Evolutionary conservation across 78 protist genomes (phyloP).

Genomic region (Diacronema lutheri): DNA sequence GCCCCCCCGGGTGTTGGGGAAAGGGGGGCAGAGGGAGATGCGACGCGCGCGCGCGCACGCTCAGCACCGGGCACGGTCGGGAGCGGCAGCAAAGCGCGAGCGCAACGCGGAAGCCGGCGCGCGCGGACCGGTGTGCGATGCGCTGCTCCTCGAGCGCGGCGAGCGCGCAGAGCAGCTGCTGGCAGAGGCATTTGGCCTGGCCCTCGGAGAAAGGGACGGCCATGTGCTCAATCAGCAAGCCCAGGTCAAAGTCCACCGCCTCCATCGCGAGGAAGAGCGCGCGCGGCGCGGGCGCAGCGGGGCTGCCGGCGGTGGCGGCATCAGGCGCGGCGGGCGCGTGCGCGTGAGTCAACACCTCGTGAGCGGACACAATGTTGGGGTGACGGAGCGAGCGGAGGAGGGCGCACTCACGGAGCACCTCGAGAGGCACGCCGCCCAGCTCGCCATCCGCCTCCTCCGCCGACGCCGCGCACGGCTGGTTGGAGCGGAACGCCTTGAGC

Average conservation of each 20-base stretch:
- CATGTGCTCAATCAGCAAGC: constrained; percentile 7
- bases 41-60: background rate
- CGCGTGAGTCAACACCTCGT: background rate
- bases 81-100: too few species aligned
- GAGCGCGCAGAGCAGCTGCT: constrained; percentile 47
- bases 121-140: background rate
- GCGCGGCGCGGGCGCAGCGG: background rate
- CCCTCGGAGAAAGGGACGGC: background rate
- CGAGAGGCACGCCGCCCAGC: constrained; percentile 30
- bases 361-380: constrained; percentile 23
- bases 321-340: background rate
- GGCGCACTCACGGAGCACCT: constrained; percentile 35
- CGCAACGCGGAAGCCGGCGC: background rate
- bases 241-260: background rate
- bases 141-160: background rate
- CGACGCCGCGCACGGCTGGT: background rate
- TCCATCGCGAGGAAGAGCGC: constrained; percentile 11
- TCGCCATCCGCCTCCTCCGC: constrained; percentile 10
- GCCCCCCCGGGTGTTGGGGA: background rate
- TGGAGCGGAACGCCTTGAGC: background rate
- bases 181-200: constrained; percentile 29
- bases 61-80: too few species aligned
- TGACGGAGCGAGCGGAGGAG: constrained; percentile 16
- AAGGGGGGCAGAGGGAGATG: background rate
- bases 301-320: too few species aligned